A percentile compares a stretch with the other conserved stretches of the same genome.
phyloP scores from a whole-genome alignment of 768 basidiomycete species.

The Hygrocybe coccinea region DNA sequence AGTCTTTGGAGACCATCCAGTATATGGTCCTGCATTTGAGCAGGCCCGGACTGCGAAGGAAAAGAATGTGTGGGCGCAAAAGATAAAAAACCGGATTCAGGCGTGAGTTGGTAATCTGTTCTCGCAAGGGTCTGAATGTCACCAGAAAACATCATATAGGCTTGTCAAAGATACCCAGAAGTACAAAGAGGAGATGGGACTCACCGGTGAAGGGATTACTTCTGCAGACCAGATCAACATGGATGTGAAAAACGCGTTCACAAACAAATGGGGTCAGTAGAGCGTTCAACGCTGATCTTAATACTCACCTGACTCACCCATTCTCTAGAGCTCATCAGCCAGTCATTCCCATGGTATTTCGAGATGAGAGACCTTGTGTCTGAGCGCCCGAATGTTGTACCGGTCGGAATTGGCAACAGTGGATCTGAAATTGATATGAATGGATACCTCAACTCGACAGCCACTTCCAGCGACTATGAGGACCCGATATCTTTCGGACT shows the following conservation, averaged over 20 bases:
- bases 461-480: background rate
- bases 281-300: background rate
- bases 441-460: background rate
- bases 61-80: background rate
- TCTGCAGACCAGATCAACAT: conserved; percentile 13
- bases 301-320: background rate
- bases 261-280: conserved; percentile 9
- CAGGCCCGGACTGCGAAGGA: background rate
- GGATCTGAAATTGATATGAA: background rate
- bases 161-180: background rate
- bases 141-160: background rate
- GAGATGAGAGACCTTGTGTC: conserved; percentile 2
- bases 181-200: conserved; percentile 4
- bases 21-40: conserved; percentile 5
- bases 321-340: conserved; percentile 1
- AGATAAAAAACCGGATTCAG: conserved; percentile 6
- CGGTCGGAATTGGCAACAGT: conserved; percentile 2
- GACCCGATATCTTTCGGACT: background rate
- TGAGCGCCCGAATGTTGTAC: background rate
- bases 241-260: conserved; percentile 7
- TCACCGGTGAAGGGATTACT: conserved; percentile 17
- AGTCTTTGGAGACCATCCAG: conserved; percentile 13
- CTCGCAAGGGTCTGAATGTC: background rate
- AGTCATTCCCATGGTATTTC: conserved; percentile 2
- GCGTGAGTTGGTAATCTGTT: background rate